Evolutionary conservation across 2,329 filamentous ascomycete species (phyloP), one percentile per base, ranked within the genome.

Genomic region (Drechslera avenae): DNA sequence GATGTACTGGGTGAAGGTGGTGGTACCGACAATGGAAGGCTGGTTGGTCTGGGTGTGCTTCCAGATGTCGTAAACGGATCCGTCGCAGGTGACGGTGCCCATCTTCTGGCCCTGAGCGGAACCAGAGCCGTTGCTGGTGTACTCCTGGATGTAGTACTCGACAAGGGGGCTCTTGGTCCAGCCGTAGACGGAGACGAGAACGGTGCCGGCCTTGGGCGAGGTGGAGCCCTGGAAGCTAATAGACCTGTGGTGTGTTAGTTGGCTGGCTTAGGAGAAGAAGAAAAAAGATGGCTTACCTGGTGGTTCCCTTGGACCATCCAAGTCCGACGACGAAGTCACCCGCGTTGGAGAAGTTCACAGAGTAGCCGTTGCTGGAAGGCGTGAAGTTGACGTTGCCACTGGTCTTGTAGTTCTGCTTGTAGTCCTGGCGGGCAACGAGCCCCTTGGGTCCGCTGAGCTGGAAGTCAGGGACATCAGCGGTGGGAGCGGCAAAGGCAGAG

Each of bases 91-190:
- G 2, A 71, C 60, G 6, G 54, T 50, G 39, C 68, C 66, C 40
- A 67, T 46, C 44, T 63, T 66, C 23, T 56, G 50, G 46, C 68
- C 63, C 43, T 69, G 61, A 2, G 63, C 61, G n/a, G 60, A 63
- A 6, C 65, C 66, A 6, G 57, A 74, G 8, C 74, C 78, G 59
- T 78, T 75, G 57, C 69, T 73, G 12, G 78, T 75, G 58, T 81
- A 78, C 35, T 77, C 77, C 46, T 78, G 79, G 35, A 78, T 76
- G 69, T 62, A 83, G 79, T 76, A 80, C 75, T 71, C 82, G 79
- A 68, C 44, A 9, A 67, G 50, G 7, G 79, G 79, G 63, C 75
- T 76, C 2, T 66, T 74, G 4, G 78, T 81, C 81, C 82, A 85
- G 26, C 82, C 82, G 58, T 85, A 85, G 32, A 84, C 68, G 21